Evolutionary conservation across 768 basidiomycete species (phyloP).

Genomic region (Multifurca ochricompacta): DNA sequence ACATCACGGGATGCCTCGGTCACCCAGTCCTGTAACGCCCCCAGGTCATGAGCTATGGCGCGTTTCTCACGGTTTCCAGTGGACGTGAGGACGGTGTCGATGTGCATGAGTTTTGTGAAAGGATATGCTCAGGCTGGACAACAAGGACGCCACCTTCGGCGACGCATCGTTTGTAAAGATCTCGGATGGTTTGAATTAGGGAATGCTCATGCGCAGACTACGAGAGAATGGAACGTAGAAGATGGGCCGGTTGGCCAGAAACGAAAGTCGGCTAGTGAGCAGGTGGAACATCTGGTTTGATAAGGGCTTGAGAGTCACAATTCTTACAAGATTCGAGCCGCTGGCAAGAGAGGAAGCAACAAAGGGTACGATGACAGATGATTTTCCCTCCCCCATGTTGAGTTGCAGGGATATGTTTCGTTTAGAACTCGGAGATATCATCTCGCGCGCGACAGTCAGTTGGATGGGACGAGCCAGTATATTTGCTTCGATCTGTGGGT

Average conservation of each 20-base stretch:
- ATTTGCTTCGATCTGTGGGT: conserved; percentile 39
- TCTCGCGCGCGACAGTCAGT: conserved; percentile 34
- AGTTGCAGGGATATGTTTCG: conserved; percentile 39
- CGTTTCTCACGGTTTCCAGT: neutral
- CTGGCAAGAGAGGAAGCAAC: conserved; percentile 34
- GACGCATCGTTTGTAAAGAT: conserved; percentile 34
- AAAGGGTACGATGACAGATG: conserved; percentile 44
- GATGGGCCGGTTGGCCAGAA: conserved; percentile 38
- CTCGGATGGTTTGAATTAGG: conserved; percentile 23
- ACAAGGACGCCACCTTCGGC: conserved; percentile 36
- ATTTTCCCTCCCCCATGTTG: conserved; percentile 55
- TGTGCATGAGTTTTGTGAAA: conserved; percentile 42
- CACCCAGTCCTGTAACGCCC: neutral
- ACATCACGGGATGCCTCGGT: conserved; percentile 2
- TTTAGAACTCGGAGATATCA: conserved; percentile 35
- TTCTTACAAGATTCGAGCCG: conserved; percentile 35
- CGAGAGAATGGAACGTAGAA: conserved; percentile 46
- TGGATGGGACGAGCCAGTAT: conserved; percentile 39
- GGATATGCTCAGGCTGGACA: conserved; percentile 45
- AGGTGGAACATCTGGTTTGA: conserved; percentile 41
- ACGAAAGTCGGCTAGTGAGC: conserved; percentile 36
- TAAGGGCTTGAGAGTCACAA: conserved; percentile 43
- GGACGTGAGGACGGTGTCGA: conserved; percentile 28
- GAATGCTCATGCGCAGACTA: conserved; percentile 22
- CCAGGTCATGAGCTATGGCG: neutral